These are phyloP conservation scores for Candida mesenterica DNA, from an alignment of 1,139 yeast species.

Conservation along the genomic window DNA sequence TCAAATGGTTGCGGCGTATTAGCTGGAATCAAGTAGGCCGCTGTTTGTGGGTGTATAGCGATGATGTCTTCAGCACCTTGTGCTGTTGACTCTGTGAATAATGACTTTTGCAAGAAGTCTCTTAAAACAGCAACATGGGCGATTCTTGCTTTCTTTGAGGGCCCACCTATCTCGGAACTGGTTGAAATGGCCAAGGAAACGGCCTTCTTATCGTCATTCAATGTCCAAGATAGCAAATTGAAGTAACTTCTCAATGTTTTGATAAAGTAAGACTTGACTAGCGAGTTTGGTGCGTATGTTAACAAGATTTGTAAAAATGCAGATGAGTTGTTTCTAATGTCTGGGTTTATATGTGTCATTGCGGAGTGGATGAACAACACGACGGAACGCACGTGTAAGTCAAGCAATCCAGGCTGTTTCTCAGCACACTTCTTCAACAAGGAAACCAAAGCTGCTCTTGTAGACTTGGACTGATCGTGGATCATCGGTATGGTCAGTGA, in stretches of 20 bases:
- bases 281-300: slow-evolving; percentile 42
- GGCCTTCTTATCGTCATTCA: slow-evolving; percentile 41
- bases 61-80: slow-evolving; percentile 5
- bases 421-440: slow-evolving; percentile 51
- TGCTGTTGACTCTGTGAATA: slow-evolving; percentile 20
- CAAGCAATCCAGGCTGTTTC: slow-evolving; percentile 55
- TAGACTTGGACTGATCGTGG: slow-evolving; percentile 61
- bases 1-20: slow-evolving; percentile 59
- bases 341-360: slow-evolving; percentile 87
- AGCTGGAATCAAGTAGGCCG: slow-evolving; percentile 51
- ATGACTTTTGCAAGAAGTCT: slow-evolving; percentile 41
- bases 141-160: slow-evolving; percentile 38
- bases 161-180: slow-evolving; percentile 39
- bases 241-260: slow-evolving; percentile 58
- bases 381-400: slow-evolving; percentile 64
- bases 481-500: slow-evolving; percentile 55
- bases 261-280: slow-evolving; percentile 57
- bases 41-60: slow-evolving; percentile 44
- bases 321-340: slow-evolving; percentile 69
- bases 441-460: slow-evolving; percentile 58
- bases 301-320: slow-evolving; percentile 58
- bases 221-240: slow-evolving; percentile 62
- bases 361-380: slow-evolving; percentile 83
- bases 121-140: slow-evolving; percentile 45
- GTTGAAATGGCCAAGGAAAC: slow-evolving; percentile 48